phyloP scores from a whole-genome alignment of 768 basidiomycete species.

The Dioszegia hungarica region DNA sequence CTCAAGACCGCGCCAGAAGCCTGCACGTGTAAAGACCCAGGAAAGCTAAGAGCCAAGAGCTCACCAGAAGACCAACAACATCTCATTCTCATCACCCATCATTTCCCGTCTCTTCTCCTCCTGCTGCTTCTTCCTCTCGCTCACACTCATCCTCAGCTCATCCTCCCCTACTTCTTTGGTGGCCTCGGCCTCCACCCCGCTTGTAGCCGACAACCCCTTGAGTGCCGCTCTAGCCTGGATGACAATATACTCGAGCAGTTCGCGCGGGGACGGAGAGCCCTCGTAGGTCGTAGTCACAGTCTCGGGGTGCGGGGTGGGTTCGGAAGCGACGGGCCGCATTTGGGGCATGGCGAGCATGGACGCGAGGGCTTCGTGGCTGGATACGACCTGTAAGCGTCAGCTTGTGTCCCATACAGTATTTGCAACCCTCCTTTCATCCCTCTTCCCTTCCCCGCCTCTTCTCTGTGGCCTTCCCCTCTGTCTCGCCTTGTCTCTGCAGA shows the following conservation, averaged over 20 bases:
- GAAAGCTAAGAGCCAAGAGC: too few relatives aligned
- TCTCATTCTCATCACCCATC: slow-evolving; percentile 66
- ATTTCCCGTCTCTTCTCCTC: slow-evolving; percentile 62
- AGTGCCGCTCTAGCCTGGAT: slow-evolving; percentile 90
- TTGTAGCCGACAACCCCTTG: slow-evolving; percentile 65
- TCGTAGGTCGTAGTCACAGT: slow-evolving; percentile 65
- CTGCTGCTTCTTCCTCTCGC: slow-evolving; percentile 51
- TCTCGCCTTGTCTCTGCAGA: too few relatives aligned
- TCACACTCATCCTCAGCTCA: slow-evolving; percentile 69
- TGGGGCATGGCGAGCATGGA: slow-evolving; percentile 93
- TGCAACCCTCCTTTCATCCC: too few relatives aligned
- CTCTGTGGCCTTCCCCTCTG: too few relatives aligned
- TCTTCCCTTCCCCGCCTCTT: too few relatives aligned
- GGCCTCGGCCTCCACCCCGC: slow-evolving; percentile 53
- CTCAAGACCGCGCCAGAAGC: too few relatives aligned
- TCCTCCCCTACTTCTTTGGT: slow-evolving; percentile 61
- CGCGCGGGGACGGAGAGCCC: slow-evolving; percentile 83
- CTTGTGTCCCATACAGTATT: too few relatives aligned
- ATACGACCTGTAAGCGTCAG: slow-evolving; percentile 64
- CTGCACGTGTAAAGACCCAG: too few relatives aligned
- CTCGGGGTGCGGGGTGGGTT: slow-evolving; percentile 2
- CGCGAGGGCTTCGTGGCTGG: slow-evolving; percentile 84
- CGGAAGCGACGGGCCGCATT: slow-evolving; percentile 52
- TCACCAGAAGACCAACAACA: slow-evolving; percentile 70
- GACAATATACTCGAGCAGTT: slow-evolving; percentile 81